These are phyloP conservation scores for Yamadazyma spencermartinsiae DNA, from an alignment of 1,139 yeast genomes.

Conservation along the genomic window DNA sequence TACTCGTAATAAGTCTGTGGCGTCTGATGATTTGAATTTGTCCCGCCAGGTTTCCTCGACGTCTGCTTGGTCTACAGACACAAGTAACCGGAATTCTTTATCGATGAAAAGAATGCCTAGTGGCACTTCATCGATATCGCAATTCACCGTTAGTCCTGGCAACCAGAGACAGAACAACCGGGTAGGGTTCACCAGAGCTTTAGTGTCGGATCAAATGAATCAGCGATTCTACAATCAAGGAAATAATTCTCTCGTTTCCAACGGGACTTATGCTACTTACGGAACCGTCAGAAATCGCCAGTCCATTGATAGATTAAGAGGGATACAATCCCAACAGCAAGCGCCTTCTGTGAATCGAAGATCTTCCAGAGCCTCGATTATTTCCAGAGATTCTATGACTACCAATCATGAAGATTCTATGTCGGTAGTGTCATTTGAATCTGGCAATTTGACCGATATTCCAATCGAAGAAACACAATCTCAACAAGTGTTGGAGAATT, in stretches of 20 bases:
- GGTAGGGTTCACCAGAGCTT: conserved; percentile 48
- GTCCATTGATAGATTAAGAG: conserved; percentile 30
- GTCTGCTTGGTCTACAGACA: conserved; percentile 44
- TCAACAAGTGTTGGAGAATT: conserved; percentile 31
- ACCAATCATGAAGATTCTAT: conserved; percentile 33
- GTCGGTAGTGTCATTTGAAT: conserved; percentile 40
- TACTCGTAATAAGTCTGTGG: conserved; percentile 2
- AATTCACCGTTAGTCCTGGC: conserved; percentile 22
- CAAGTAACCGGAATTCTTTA: conserved; percentile 27
- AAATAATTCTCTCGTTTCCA: conserved; percentile 24
- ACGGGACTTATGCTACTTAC: conserved; percentile 12
- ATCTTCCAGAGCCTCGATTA: conserved; percentile 38
- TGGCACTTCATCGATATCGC: conserved; percentile 33
- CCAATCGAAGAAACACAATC: conserved; percentile 16
- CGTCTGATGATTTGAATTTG: conserved; percentile 17
- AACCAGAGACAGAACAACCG: conserved; percentile 18
- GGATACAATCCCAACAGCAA: neutral
- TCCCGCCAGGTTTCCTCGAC: conserved; percentile 34
- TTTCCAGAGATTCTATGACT: conserved; percentile 22
- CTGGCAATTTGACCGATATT: conserved; percentile 24
- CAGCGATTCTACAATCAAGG: conserved; percentile 25
- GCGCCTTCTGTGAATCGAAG: conserved; percentile 25
- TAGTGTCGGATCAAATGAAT: conserved; percentile 32
- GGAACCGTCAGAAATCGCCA: conserved; percentile 27
- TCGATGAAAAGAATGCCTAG: conserved; percentile 34